phyloP scores from a whole-genome alignment of 768 basidiomycete species.

The Rhodotorula diobovata region DNA sequence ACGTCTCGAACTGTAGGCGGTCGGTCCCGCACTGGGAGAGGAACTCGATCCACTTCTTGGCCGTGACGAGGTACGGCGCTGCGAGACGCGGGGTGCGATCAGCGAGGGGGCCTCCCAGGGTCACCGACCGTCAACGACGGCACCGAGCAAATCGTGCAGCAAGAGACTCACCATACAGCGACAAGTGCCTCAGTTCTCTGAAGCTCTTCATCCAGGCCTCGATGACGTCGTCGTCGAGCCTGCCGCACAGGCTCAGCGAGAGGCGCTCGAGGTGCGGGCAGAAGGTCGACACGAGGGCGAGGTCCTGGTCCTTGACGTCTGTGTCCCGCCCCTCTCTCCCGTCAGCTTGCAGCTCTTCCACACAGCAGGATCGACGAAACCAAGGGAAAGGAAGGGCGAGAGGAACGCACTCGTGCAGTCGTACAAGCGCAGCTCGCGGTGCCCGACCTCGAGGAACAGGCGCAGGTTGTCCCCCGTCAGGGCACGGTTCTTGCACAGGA shows the following conservation, averaged over 20 bases:
- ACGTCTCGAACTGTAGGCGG: constrained; percentile 56
- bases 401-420: constrained; percentile 77
- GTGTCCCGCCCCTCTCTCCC: background rate
- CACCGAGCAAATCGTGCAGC: no score
- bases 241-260: constrained; percentile 79
- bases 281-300: constrained; percentile 66
- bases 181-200: constrained; percentile 63
- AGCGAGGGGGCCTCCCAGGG: constrained; percentile 62
- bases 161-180: constrained; percentile 60
- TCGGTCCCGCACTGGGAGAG: constrained; percentile 48
- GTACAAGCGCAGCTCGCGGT: constrained; percentile 67
- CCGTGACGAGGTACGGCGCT: constrained; percentile 55
- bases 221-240: constrained; percentile 63
- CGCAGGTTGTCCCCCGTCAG: constrained; percentile 74
- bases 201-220: constrained; percentile 51
- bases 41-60: constrained; percentile 68
- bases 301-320: constrained; percentile 68
- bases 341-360: background rate
- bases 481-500: constrained; percentile 25
- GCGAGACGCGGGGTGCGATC: background rate
- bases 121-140: background rate
- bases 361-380: no score
- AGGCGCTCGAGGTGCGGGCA: constrained; percentile 78
- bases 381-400: no score
- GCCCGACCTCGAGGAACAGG: constrained; percentile 74